A percentile compares a stretch with the other conserved stretches of the same genome.
Conservation (phyloP, 169 alveolate species). For the Plasmodium vivax region DNA sequence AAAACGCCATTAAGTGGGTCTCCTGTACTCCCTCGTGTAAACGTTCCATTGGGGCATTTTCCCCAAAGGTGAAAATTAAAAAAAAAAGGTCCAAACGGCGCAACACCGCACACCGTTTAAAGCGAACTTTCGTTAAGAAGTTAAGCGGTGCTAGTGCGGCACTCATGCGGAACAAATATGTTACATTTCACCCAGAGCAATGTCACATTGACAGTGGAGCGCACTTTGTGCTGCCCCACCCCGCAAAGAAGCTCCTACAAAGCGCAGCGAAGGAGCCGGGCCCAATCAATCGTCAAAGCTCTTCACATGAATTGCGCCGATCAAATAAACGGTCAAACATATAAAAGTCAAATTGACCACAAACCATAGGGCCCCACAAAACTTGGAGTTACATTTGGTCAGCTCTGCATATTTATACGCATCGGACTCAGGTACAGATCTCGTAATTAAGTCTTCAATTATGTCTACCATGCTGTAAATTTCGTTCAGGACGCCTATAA, state of each 20-base stretch:
- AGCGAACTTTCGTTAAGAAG: background rate
- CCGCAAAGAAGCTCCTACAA: background rate
- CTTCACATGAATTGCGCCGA: conserved; percentile 78
- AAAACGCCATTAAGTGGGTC: background rate
- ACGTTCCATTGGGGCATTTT: background rate
- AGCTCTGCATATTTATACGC: conserved; percentile 80
- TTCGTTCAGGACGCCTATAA: conserved; percentile 79
- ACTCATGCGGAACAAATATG: background rate
- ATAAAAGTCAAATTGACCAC: conserved; percentile 69
- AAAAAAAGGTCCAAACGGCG: conserved; percentile 15
- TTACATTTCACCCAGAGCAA: background rate
- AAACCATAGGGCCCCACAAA: conserved; percentile 82
- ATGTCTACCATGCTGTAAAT: conserved; percentile 81
- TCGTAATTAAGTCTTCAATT: conserved; percentile 79
- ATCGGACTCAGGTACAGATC: conserved; percentile 81
- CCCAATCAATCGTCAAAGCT: background rate
- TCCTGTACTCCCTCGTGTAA: background rate
- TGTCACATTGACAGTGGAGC: conserved; percentile 6
- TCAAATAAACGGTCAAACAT: conserved; percentile 73
- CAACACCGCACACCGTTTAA: conserved; percentile 3
- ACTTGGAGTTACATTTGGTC: conserved; percentile 79
- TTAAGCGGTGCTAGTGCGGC: background rate
- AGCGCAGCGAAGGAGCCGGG: background rate
- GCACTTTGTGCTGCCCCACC: background rate
- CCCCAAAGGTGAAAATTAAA: background rate